Base-by-base conservation (phyloP, 257 asterid genomes). In the Ehretia macrophylla region DNA sequence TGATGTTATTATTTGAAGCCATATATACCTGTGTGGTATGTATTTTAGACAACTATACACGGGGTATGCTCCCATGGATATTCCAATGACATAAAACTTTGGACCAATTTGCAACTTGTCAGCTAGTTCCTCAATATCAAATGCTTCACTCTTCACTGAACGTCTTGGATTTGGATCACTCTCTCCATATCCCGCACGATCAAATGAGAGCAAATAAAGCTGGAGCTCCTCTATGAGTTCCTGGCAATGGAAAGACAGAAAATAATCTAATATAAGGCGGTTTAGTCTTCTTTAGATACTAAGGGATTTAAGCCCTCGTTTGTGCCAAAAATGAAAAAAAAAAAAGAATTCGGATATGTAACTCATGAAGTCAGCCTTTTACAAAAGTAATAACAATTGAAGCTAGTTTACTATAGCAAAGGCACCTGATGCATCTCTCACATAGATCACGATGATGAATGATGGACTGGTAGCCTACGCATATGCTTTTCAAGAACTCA, bases 161-260 rank as follows among this genome's bases (percentile, higher is more conserved):
- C 90, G 85, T 19, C 54, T 64, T 17, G 95, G 95, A 73, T 87
- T 77, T 21, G 98, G 94, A 54, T 85, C 92, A 46, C 98, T 91
- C 65, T 91, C 98, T 19, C 96, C 96, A 51, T 87, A 91, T 10
- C 98, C 98, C 6, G 96, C 94, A 27, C 98, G 92, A 72, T 91
- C 98, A 62, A 75, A 91, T 56, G 83, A 73, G 32, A 88, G 59
- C 48, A 88, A n/a, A 70, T 82, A 91, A 58, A 88, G 37, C 59
- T 59, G 40, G 10, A 74, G 75, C 71, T 85, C 94, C 58, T 82
- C 68, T 17, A 83, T 27, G 27, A 83, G 75, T 58, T 83, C 94
- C 98, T 91, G 73, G 51, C 14, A 50, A 48, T 14, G 37, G 20
- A 55, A 71, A 14, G 40, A 42, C 1, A n/a, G n/a, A n/a, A n/a